Evolutionary conservation across 208 protist species (phyloP).

Genomic region (Acanthamoeba polyphaga): DNA sequence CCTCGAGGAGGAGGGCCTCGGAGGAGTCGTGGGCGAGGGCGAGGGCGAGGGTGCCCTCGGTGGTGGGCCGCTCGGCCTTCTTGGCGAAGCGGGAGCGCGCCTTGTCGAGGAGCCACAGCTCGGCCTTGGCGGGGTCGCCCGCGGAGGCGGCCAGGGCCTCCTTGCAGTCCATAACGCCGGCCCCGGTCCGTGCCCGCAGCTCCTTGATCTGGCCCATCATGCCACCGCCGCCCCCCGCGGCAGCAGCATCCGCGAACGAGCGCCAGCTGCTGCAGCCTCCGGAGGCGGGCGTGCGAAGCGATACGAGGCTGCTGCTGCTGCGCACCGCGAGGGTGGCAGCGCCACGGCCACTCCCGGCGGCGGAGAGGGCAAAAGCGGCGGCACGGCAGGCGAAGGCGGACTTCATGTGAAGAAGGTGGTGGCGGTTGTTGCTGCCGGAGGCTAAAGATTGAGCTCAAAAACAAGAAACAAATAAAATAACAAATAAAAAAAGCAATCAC

Average conservation of each 20-base stretch:
- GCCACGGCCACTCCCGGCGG: too few species aligned
- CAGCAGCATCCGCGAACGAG: neutral
- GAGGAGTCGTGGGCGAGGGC: neutral
- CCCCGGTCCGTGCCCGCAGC: conserved; percentile 5
- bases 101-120: conserved; percentile 68
- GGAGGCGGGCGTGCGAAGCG: too few species aligned
- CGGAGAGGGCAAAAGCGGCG: too few species aligned
- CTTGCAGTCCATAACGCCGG: conserved; percentile 71
- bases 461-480: too few species aligned
- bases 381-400: too few species aligned
- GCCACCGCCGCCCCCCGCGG: neutral
- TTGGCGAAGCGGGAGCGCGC: conserved; percentile 21
- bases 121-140: conserved; percentile 4
- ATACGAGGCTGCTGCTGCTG: too few species aligned
- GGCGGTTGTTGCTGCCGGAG: too few species aligned
- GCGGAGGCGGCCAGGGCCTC: conserved; percentile 46
- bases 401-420: too few species aligned
- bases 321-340: too few species aligned
- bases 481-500: too few species aligned
- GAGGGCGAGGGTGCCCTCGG: conserved; percentile 47
- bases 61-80: conserved; percentile 55
- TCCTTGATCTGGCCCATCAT: conserved; percentile 41
- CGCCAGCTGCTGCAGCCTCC: neutral
- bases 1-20: neutral
- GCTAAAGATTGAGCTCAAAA: too few species aligned